Conservation (phyloP, 2,329 filamentous ascomycete species). For the Penicillium occitanis region DNA sequence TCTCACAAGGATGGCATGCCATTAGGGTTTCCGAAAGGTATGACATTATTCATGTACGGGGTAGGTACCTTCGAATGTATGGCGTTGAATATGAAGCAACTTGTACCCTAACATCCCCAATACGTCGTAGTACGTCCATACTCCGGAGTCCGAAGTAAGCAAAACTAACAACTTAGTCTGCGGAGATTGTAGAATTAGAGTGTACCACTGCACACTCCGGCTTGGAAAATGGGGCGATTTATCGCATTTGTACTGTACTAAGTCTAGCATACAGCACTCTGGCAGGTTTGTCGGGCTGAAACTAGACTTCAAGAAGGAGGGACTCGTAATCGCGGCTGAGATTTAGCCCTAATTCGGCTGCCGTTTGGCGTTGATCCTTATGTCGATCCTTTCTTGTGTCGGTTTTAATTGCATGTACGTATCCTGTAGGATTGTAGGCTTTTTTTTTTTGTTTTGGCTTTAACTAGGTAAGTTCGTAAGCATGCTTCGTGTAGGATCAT, state of each 20-base stretch:
- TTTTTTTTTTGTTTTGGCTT: no score
- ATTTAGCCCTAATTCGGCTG: not conserved
- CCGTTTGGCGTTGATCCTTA: not conserved
- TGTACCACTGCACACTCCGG: not conserved
- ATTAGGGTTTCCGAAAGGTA: not conserved
- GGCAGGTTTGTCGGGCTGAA: not conserved
- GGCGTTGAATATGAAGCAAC: not conserved
- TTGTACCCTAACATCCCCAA: not conserved
- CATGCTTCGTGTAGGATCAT: not conserved
- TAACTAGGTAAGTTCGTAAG: no score
- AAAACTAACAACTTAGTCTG: not conserved
- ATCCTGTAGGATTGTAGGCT: not conserved
- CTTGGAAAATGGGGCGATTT: not conserved
- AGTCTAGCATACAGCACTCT: not conserved
- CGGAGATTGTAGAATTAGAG: not conserved
- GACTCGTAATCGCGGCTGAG: slow-evolving; percentile 3
- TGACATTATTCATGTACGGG: not conserved
- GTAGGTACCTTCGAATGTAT: not conserved
- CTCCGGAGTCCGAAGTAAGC: slow-evolving; percentile 1
- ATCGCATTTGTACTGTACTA: not conserved
- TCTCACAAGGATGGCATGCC: not conserved
- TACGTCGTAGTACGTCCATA: not conserved
- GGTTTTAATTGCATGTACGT: not conserved
- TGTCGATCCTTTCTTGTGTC: not conserved
- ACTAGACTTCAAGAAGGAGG: not conserved